Percentiles rank a stretch among this genome's conserved stretches.
Evolutionary conservation across 176 grass and related monocot species (phyloP).

Genomic region (Hyparrhenia diplandra): DNA sequence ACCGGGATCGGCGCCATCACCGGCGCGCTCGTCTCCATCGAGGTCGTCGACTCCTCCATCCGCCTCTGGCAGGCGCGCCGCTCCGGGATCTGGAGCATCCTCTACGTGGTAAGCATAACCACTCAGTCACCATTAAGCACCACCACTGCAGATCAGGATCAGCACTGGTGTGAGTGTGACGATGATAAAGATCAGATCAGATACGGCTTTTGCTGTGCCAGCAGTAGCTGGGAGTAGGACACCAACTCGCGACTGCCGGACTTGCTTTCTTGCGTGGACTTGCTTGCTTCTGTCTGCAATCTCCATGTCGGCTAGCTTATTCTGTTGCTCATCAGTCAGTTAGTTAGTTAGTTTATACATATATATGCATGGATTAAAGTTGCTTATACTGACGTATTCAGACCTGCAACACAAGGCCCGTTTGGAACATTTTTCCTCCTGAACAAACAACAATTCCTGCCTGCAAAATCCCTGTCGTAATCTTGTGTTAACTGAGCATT

Average conservation of each 20-base stretch:
- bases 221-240: constrained; percentile 29
- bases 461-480: neutral
- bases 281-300: neutral
- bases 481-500: too few species aligned
- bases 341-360: neutral
- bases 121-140: neutral
- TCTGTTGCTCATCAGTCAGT: neutral
- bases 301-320: too few species aligned
- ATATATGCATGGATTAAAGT: neutral
- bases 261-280: constrained; percentile 10
- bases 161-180: neutral
- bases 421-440: too few species aligned
- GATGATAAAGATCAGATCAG: neutral
- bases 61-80: constrained; percentile 59
- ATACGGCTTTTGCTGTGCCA: neutral
- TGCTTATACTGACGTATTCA: constrained; percentile 1
- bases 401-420: too few species aligned
- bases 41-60: constrained; percentile 83
- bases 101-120: constrained; percentile 59
- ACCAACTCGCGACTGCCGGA: constrained; percentile 17
- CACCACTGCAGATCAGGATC: neutral
- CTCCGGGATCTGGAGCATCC: constrained; percentile 79
- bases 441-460: neutral
- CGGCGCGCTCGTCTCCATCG: constrained; percentile 81
- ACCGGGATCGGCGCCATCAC: constrained; percentile 81